Evolutionary conservation across 805 yeast species (phyloP).

Genomic region (Myxozyma kluyveri): DNA sequence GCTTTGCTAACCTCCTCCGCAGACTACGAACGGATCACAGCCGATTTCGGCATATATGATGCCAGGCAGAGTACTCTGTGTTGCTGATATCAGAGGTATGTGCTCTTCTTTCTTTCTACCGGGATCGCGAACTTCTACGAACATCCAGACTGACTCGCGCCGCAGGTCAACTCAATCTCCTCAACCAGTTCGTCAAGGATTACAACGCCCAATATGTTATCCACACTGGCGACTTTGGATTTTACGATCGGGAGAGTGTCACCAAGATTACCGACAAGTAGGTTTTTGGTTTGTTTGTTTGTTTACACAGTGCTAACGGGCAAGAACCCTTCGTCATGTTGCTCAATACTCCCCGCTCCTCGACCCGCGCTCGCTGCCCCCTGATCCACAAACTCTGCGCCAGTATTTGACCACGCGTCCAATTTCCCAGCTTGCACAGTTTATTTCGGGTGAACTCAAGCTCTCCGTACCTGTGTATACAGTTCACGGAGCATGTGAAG

Average conservation of each 20-base stretch:
- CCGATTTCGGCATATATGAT: constrained; percentile 7
- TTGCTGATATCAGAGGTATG: constrained; percentile 28
- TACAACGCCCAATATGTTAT: constrained; percentile 53
- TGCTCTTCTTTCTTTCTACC: too few relatives aligned
- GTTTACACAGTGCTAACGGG: constrained; percentile 6
- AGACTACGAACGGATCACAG: constrained; percentile 20
- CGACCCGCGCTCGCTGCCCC: constrained; percentile 48
- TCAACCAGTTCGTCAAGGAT: constrained; percentile 50
- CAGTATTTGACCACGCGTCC: constrained; percentile 26
- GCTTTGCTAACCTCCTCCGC: background rate
- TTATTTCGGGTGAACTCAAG: constrained; percentile 44
- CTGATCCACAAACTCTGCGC: constrained; percentile 44
- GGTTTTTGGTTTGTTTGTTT: constrained; percentile 33
- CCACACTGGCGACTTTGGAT: constrained; percentile 80
- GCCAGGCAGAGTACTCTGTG: constrained; percentile 24
- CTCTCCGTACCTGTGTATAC: constrained; percentile 68
- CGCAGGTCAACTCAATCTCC: constrained; percentile 45
- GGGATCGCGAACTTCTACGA: too few relatives aligned
- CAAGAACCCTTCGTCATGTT: constrained; percentile 50
- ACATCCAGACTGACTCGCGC: background rate
- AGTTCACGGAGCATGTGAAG: constrained; percentile 75
- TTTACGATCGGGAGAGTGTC: constrained; percentile 60
- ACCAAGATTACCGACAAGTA: constrained; percentile 55
- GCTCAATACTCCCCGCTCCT: constrained; percentile 64
- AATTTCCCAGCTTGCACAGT: constrained; percentile 54